A percentile compares a stretch with the other conserved stretches of the same genome.
These are phyloP conservation scores for Gleditsia sinensis DNA, from an alignment of 306 rosid genomes.

Conservation along the genomic window DNA sequence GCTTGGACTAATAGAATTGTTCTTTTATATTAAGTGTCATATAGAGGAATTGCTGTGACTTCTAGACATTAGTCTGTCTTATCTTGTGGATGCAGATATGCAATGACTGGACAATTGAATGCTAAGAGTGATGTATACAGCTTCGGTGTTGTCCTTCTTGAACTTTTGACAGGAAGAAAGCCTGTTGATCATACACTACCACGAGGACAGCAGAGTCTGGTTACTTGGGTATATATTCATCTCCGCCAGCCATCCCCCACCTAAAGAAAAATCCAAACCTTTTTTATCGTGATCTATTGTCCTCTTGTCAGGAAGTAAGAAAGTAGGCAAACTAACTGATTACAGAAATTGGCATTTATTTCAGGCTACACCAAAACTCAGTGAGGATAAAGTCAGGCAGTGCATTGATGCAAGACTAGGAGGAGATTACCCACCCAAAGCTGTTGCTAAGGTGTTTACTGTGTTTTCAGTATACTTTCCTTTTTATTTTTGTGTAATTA, in stretches of 20 bases:
- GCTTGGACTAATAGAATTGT: neutral
- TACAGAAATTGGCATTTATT: slow-evolving; percentile 30
- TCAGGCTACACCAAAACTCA: slow-evolving; percentile 95
- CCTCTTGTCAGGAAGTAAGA: slow-evolving; percentile 4
- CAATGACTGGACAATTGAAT: slow-evolving; percentile 96
- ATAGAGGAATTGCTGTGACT: neutral
- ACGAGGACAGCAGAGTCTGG: slow-evolving; percentile 93
- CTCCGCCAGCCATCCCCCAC: neutral
- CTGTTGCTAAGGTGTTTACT: slow-evolving; percentile 79
- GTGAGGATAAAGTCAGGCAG: slow-evolving; percentile 92
- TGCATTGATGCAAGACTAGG: slow-evolving; percentile 85
- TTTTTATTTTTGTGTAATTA: neutral
- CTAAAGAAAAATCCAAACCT: neutral
- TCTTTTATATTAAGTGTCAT: neutral
- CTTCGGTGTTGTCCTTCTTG: slow-evolving; percentile 92
- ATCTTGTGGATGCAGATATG: slow-evolving; percentile 67
- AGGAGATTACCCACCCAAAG: slow-evolving; percentile 90
- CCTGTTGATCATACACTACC: slow-evolving; percentile 96
- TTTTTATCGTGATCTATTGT: slow-evolving; percentile 17
- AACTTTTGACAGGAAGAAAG: slow-evolving; percentile 91
- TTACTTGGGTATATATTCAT: slow-evolving; percentile 74
- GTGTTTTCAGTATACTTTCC: neutral
- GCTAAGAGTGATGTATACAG: slow-evolving; percentile 96
- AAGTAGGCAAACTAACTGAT: slow-evolving; percentile 39
- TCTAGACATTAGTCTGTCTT: slow-evolving; percentile 19